Base-by-base conservation (phyloP, 805 yeast genomes). In the Komagataella kurtzmanii region DNA sequence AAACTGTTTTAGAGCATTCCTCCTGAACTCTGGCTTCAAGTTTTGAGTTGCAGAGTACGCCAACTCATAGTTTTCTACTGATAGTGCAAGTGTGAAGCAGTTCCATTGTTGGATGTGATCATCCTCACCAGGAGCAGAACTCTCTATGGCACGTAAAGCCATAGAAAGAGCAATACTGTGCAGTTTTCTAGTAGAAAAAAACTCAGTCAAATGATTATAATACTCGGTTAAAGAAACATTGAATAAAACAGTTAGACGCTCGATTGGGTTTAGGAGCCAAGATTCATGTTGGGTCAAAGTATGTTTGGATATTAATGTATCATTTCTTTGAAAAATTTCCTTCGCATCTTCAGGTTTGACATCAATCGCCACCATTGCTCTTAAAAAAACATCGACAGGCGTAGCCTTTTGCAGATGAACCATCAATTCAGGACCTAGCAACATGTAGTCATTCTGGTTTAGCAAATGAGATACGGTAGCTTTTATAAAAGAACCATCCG, bases 131-230 rank as follows among this genome's bases (percentile, higher is more conserved):
- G 48, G 40, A 30, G 40, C 40, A 8, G 40, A 30, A 30, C 40
- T 30, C 14, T 30, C 40, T 10, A 30, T 10, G 12, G 40, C 40
- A 30, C 40, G 40, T 30, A 30, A 30, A 30, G 40, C 14, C 40
- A 30, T 30, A 30, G 40, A 30, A 30, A 73, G 60, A 0, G 79
- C 75, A 14, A 60, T 55, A 14, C 58, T 54, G 52, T 65, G 67
- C 3, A 57, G 54, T 2, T 59, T 57, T 24, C 59, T 55, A 19
- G 65, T 59, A 46, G 66, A 62, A 55, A 73, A 73, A 46, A 74
- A 44, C 3, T 62, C 57, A 7, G 76, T 59, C 44, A 72, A 54
- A 44, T 68, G 70, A 48, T 65, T 62, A 56, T 65, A 72, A 54
- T 67, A 75, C 48, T 64, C 67, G 14, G 67, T 58, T 43, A 65